A percentile compares a stretch with the other conserved stretches of the same genome.
Conservation (phyloP, 2,329 filamentous ascomycete species). For the Trichoderma breve region DNA sequence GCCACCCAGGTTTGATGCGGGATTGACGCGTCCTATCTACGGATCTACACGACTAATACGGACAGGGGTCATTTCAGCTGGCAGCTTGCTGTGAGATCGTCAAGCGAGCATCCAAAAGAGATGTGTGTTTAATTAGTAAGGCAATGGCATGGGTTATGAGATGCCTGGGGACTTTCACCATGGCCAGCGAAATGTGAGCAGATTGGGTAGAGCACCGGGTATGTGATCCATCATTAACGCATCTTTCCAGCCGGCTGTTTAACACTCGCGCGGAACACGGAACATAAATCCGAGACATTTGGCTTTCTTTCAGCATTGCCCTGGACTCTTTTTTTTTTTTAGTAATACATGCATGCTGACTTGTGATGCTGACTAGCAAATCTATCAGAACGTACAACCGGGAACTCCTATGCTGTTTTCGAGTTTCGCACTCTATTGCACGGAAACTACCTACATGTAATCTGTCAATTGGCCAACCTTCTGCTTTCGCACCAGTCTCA, state of each 20-base stretch:
- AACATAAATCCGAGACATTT: neutral
- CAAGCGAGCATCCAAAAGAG: neutral
- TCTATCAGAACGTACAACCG: no score
- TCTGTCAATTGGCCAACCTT: no score
- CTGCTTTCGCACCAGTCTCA: no score
- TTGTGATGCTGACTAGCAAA: no score
- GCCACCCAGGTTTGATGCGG: neutral
- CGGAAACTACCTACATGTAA: no score
- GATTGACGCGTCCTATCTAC: neutral
- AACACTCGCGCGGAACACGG: neutral
- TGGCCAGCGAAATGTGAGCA: neutral
- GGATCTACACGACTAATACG: neutral
- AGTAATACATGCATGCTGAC: no score
- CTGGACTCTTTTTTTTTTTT: no score
- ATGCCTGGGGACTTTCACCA: neutral
- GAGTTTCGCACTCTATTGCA: no score
- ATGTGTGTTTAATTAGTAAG: neutral
- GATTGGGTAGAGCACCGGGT: no score
- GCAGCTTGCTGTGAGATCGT: neutral
- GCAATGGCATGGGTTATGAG: neutral
- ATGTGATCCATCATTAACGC: no score
- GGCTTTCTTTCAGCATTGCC: neutral
- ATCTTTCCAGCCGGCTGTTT: neutral
- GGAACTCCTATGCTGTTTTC: no score
- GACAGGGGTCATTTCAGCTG: neutral